A percentile compares a stretch with the other conserved stretches of the same genome.
Conservation (phyloP, 176 grass and related monocot species). For the Saccharum officinarum region DNA sequence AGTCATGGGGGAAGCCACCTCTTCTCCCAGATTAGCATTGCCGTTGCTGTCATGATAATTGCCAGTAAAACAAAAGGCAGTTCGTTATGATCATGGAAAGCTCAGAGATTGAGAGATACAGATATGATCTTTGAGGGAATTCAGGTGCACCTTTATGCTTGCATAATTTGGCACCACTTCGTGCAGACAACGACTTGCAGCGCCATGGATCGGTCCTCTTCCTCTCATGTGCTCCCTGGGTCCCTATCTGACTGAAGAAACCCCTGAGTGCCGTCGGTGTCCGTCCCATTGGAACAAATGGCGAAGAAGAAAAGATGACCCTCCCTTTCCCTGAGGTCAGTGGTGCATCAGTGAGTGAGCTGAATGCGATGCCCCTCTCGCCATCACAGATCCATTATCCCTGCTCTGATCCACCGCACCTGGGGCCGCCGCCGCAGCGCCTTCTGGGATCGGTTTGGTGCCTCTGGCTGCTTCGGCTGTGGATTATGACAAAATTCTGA, state of each 20-base stretch:
- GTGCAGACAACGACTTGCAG: conserved; percentile 33
- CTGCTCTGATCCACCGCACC: background rate
- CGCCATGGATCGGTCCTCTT: background rate
- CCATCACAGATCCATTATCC: conserved; percentile 31
- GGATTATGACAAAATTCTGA: conserved; percentile 33
- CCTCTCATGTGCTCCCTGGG: conserved; percentile 39
- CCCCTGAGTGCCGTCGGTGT: background rate
- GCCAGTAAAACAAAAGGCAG: conserved; percentile 12
- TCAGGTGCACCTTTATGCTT: conserved; percentile 24
- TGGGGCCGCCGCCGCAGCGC: background rate
- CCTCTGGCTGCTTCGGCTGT: background rate
- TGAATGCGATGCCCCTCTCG: conserved; percentile 37
- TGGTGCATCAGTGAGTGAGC: conserved; percentile 8
- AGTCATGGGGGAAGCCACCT: background rate
- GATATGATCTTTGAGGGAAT: background rate
- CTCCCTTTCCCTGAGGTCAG: conserved; percentile 23
- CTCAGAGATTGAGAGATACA: background rate
- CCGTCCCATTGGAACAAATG: background rate
- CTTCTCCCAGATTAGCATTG: background rate
- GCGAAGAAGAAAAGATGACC: background rate
- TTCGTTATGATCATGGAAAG: conserved; percentile 24
- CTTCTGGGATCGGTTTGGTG: background rate
- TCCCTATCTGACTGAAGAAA: conserved; percentile 48
- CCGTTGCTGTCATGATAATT: conserved; percentile 2
- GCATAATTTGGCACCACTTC: conserved; percentile 16